phyloP scores from a whole-genome alignment of 2,329 filamentous ascomycete species.

The Fusarium circinatum region DNA sequence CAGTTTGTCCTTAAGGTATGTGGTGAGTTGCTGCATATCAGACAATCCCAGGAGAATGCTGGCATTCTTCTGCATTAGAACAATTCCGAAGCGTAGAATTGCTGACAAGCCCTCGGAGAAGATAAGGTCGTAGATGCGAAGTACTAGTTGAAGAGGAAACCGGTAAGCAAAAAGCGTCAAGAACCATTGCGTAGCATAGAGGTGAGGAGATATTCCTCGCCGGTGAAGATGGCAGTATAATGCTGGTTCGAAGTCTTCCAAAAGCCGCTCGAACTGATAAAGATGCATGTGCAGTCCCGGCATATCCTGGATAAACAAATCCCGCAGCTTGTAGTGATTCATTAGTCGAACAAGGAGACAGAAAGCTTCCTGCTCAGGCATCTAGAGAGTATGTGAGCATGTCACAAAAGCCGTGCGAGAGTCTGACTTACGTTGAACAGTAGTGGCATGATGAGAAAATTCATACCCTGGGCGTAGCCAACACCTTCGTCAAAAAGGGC shows the following conservation, averaged over 20 bases:
- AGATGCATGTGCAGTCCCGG: slow-evolving; percentile 91
- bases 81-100: slow-evolving; percentile 93
- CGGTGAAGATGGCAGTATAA: slow-evolving; percentile 94
- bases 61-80: slow-evolving; percentile 95
- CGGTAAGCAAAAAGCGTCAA: slow-evolving; percentile 98
- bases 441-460: slow-evolving; percentile 96
- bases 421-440: slow-evolving; percentile 82
- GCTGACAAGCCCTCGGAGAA: slow-evolving; percentile 92
- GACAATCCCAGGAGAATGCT: slow-evolving; percentile 81
- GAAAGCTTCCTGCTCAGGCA: slow-evolving; percentile 98
- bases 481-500: slow-evolving; percentile 94
- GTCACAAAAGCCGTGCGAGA: too few species aligned
- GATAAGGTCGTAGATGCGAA: slow-evolving; percentile 96
- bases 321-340: slow-evolving; percentile 94
- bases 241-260: slow-evolving; percentile 94
- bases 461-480: slow-evolving; percentile 98
- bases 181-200: slow-evolving; percentile 99
- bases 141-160: slow-evolving; percentile 93
- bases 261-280: slow-evolving; percentile 92
- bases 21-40: slow-evolving; percentile 90
- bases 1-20: slow-evolving; percentile 89
- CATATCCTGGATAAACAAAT: slow-evolving; percentile 96
- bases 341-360: slow-evolving; percentile 92
- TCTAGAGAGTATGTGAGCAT: slow-evolving; percentile 58
- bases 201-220: slow-evolving; percentile 85